Base-by-base conservation (phyloP, 148 eudicot genomes). In the Rhododendron williamsianum region DNA sequence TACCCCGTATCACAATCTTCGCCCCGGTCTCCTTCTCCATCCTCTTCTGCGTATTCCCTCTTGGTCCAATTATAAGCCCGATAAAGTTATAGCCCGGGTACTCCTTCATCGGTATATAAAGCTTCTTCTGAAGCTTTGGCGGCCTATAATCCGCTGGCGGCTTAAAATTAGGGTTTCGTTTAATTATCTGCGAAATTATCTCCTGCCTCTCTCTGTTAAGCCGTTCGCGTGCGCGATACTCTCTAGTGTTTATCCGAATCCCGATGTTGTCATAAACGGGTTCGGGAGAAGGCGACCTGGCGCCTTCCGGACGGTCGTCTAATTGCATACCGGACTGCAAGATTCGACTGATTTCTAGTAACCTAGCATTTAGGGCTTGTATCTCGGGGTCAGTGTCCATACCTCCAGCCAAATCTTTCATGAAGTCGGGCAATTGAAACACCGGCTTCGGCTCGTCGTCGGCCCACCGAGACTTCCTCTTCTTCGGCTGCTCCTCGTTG, bases 1-100 rank as follows among this genome's bases (percentile, higher is more conserved):
- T 96, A 9, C 98, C 98, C 33, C 98, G 86, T 84, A 96, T 93
- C 81, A 93, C 96, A 87, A 96, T 96, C 87, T 96, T 96, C 0
- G 98, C 98, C 46, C 98, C 98, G 0, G 98, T 96, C 88, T 96
- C 98, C 80, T 89, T 93, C 87, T 92, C 98, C 98, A 96, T 93
- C 80, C 98, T 45, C 71, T 84, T 87, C 82, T 87, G 89, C 0
- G 89, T 87, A 51, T 87, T 87, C 35, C 89, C 89, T 74, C 89
- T 81, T 1, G 89, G 89, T 2, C 89, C 89, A 84, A 87, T 87
- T 16, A 87, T 87, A 35, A 87, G 84, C 8, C 89, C 89, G 2
- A 84, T 87, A 25, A 87, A 87, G 49, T 87, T 87, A 65, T 87
- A 84, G 36, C 89, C 89, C 0, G 89, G 89, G 74, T 87, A 87